Conservation (phyloP, 1,284 basidiomycete genomes). For the Cryptococcus wingfieldii region DNA sequence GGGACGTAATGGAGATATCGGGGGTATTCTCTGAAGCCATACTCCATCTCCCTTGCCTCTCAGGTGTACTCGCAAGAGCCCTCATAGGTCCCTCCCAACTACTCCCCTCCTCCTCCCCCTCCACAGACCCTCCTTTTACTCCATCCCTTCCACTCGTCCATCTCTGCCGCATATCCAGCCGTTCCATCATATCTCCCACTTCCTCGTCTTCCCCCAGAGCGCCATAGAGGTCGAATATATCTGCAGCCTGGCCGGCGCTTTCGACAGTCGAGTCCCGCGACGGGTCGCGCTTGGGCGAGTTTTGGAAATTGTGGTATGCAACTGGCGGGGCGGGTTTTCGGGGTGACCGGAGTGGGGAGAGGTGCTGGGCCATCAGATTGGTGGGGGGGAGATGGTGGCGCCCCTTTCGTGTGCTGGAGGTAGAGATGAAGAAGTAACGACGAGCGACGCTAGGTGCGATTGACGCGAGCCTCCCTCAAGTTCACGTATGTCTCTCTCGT, state of each 20-base stretch:
- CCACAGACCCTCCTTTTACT: not conserved
- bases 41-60: constrained; percentile 1
- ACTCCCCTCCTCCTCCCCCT: not conserved
- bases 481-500: no score
- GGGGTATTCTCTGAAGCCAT: constrained; percentile 4
- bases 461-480: no score
- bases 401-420: no score
- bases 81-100: constrained; percentile 15
- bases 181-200: no score
- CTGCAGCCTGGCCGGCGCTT: constrained; percentile 20
- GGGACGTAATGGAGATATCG: constrained; percentile 4
- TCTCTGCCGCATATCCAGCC: constrained; percentile 3
- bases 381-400: no score
- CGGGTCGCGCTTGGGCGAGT: not conserved
- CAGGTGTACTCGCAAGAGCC: not conserved
- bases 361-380: not conserved
- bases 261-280: constrained; percentile 21
- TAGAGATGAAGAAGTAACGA: no score
- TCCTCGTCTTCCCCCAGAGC: not conserved
- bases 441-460: no score
- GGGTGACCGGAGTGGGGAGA: not conserved
- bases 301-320: not conserved
- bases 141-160: constrained; percentile 1
- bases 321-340: not conserved
- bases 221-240: constrained; percentile 25